Conservation (phyloP, 352 stramenopile species). For the Bremia lactucae region DNA sequence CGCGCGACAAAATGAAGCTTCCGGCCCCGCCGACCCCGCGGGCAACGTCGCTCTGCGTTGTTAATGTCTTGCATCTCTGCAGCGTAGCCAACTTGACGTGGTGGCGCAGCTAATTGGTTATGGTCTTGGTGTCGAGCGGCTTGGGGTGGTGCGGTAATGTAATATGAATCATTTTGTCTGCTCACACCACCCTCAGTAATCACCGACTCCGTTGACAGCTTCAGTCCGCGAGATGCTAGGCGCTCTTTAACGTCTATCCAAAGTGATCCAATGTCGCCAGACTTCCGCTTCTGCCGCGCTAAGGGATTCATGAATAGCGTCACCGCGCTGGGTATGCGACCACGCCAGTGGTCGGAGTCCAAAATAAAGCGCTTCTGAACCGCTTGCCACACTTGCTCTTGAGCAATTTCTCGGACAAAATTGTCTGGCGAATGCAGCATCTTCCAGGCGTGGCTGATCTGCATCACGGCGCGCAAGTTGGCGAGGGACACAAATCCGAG, state of each 20-base stretch:
- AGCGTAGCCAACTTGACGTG: background rate
- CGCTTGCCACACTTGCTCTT: too few species aligned
- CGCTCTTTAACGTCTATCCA: slow-evolving; percentile 8
- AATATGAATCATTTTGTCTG: background rate
- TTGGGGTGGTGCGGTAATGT: slow-evolving; percentile 1
- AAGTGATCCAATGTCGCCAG: slow-evolving; percentile 3
- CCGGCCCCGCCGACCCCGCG: background rate
- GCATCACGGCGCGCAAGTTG: too few species aligned
- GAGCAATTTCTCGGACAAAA: too few species aligned
- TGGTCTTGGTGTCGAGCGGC: too few species aligned
- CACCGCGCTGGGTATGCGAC: background rate
- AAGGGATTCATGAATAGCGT: slow-evolving; percentile 3
- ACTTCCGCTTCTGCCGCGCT: background rate
- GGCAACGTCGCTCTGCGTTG: background rate
- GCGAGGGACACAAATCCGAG: too few species aligned
- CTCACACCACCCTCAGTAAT: background rate
- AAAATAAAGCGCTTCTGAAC: slow-evolving; percentile 3
- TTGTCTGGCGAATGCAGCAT: too few species aligned
- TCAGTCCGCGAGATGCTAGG: background rate
- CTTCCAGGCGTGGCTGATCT: too few species aligned
- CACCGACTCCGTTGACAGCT: background rate
- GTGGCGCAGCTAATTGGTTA: background rate
- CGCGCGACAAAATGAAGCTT: background rate
- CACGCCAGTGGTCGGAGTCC: slow-evolving; percentile 5
- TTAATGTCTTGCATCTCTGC: background rate